These are phyloP conservation scores for Russula vinacea DNA, from an alignment of 768 basidiomycete genomes.

Conservation along the genomic window DNA sequence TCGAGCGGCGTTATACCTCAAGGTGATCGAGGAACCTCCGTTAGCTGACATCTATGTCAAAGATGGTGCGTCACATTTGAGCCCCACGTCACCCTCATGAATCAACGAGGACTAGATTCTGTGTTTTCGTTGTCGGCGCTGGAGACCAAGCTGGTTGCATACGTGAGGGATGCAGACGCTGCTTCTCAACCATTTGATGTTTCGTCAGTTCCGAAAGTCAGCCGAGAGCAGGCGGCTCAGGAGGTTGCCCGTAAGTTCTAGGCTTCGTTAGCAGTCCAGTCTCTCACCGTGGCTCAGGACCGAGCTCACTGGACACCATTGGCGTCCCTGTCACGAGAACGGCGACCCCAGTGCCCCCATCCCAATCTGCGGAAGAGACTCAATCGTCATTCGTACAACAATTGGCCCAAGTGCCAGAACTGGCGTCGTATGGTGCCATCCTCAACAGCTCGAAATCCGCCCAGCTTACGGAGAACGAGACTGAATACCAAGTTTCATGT, in stretches of 20 bases:
- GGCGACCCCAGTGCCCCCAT: constrained; percentile 57
- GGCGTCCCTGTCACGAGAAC: constrained; percentile 64
- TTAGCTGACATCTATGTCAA: constrained; percentile 86
- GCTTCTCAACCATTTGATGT: constrained; percentile 75
- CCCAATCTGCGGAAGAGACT: constrained; percentile 81
- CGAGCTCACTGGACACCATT: constrained; percentile 83
- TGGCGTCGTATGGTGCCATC: constrained; percentile 79
- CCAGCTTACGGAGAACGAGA: constrained; percentile 93
- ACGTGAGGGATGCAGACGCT: constrained; percentile 80
- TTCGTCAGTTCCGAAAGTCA: constrained; percentile 87
- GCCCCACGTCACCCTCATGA: constrained; percentile 1
- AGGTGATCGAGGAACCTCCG: constrained; percentile 71
- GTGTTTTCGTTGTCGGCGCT: constrained; percentile 87
- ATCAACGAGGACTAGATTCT: constrained; percentile 58
- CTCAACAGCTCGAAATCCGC: constrained; percentile 74
- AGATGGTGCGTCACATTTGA: constrained; percentile 59
- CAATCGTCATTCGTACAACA: constrained; percentile 87
- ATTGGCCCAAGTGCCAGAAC: constrained; percentile 81
- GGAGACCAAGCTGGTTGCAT: constrained; percentile 89
- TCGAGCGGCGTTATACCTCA: constrained; percentile 92
- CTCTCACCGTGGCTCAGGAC: constrained; percentile 46
- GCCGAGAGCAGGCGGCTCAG: constrained; percentile 85
- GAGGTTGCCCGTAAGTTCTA: constrained; percentile 76
- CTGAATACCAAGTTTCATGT: constrained; percentile 94
- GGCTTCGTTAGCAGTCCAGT: not conserved